phyloP scores from a whole-genome alignment of 305 asterid species.

The Stenogyne calaminthoides region DNA sequence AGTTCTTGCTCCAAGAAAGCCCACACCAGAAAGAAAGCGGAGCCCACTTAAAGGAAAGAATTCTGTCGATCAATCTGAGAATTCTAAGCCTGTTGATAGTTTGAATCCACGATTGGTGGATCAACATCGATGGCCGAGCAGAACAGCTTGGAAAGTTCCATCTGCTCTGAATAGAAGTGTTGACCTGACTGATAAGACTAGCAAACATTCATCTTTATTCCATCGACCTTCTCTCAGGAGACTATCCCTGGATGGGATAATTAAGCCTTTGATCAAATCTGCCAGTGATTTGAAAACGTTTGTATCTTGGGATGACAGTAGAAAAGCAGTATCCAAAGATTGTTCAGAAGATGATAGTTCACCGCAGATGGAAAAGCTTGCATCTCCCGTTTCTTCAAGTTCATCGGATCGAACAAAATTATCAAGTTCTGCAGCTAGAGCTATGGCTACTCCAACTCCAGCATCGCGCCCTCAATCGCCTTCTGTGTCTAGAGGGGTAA shows the following conservation, averaged over 20 bases:
- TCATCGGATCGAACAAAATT: constrained; percentile 52
- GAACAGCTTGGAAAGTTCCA: constrained; percentile 47
- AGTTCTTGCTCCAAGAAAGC: constrained; percentile 49
- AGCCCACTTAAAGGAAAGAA: constrained; percentile 69
- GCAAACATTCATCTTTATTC: constrained; percentile 42
- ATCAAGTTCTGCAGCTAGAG: constrained; percentile 53
- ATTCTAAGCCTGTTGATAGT: constrained; percentile 71
- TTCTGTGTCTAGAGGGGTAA: constrained; percentile 65
- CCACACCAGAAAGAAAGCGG: constrained; percentile 76
- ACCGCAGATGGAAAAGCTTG: constrained; percentile 37
- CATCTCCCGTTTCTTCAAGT: constrained; percentile 49
- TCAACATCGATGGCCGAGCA: constrained; percentile 86
- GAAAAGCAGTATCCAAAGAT: constrained; percentile 26
- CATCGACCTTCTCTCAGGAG: constrained; percentile 57
- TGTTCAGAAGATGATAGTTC: constrained; percentile 48
- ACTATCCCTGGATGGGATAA: constrained; percentile 66
- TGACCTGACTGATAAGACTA: constrained; percentile 59
- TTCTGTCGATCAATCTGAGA: constrained; percentile 65
- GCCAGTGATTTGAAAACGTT: constrained; percentile 48
- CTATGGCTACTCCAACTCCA: constrained; percentile 43
- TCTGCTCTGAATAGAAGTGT: constrained; percentile 46
- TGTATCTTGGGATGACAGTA: constrained; percentile 44
- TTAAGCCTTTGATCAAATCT: constrained; percentile 58
- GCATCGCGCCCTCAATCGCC: constrained; percentile 61
- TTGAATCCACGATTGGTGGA: constrained; percentile 58